phyloP scores from a whole-genome alignment of 176 grass and related monocot species.

The Rhynchospora breviuscula region DNA sequence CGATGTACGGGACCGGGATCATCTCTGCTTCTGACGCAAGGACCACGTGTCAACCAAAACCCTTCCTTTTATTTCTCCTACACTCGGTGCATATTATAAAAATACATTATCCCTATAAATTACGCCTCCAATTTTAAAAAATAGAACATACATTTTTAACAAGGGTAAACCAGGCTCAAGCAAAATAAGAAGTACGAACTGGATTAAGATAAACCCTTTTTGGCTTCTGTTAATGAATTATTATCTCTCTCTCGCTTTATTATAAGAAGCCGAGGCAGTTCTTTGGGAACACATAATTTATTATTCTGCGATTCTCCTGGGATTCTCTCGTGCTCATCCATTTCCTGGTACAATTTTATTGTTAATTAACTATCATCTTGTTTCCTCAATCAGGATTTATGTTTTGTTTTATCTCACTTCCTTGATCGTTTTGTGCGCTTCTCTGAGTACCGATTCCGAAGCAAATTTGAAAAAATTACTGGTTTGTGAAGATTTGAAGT shows the following conservation, averaged over 20 bases:
- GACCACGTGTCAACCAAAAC: background rate
- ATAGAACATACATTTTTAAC: background rate
- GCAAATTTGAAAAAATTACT: background rate
- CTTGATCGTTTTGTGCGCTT: background rate
- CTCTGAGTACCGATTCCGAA: background rate
- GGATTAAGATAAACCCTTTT: background rate
- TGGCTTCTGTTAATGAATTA: background rate
- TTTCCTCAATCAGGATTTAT: background rate
- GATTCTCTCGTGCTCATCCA: background rate
- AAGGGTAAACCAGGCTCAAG: background rate
- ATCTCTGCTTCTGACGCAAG: background rate
- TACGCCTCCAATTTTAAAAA: background rate
- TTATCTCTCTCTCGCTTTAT: background rate
- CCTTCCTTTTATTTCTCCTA: background rate
- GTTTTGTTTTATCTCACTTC: background rate
- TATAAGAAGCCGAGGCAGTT: background rate
- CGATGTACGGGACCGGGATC: background rate
- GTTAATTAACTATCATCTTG: background rate
- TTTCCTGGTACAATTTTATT: background rate
- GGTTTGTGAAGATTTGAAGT: background rate
- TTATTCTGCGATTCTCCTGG: background rate
- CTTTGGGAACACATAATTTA: too few species aligned
- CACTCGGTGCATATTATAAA: background rate
- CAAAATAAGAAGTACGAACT: background rate
- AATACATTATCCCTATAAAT: background rate